Percentiles rank a stretch among this genome's conserved stretches.
These are phyloP conservation scores for Globisporangium sylvaticum DNA, from an alignment of 352 stramenopile species.

Conservation along the genomic window DNA sequence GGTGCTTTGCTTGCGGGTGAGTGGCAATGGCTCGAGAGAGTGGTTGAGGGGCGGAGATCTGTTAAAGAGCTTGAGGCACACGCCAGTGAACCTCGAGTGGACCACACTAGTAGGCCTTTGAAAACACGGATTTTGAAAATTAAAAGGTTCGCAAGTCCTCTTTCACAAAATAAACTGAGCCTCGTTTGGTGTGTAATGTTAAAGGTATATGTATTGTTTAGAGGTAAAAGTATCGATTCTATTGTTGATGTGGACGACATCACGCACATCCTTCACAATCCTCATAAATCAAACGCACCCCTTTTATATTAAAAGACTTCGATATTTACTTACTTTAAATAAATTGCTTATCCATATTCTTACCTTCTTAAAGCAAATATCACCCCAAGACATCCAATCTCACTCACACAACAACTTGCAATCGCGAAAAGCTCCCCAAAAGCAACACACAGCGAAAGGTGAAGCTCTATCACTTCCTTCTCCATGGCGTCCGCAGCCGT, in stretches of 20 bases:
- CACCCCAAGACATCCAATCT: too few species aligned
- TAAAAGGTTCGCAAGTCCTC: too few species aligned
- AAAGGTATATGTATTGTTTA: background rate
- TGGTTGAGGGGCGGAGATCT: constrained; percentile 11
- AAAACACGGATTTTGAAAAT: background rate
- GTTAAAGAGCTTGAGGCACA: background rate
- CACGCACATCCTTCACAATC: background rate
- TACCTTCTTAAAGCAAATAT: too few species aligned
- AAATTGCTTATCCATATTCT: too few species aligned
- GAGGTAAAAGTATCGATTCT: background rate
- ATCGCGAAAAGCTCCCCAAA: constrained; percentile 3
- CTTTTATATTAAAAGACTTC: too few species aligned
- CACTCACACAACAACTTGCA: background rate
- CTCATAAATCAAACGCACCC: too few species aligned
- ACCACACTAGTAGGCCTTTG: background rate
- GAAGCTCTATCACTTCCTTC: background rate
- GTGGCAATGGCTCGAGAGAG: background rate
- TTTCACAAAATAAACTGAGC: too few species aligned
- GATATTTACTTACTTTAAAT: too few species aligned
- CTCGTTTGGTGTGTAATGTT: background rate
- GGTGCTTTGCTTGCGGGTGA: background rate
- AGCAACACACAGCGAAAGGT: background rate
- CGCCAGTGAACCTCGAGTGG: background rate
- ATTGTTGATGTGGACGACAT: background rate
- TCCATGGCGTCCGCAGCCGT: background rate